A percentile compares a stretch with the other conserved stretches of the same genome.
Evolutionary conservation across 331 rosid species (phyloP).

Genomic region (Malus hybrid): DNA sequence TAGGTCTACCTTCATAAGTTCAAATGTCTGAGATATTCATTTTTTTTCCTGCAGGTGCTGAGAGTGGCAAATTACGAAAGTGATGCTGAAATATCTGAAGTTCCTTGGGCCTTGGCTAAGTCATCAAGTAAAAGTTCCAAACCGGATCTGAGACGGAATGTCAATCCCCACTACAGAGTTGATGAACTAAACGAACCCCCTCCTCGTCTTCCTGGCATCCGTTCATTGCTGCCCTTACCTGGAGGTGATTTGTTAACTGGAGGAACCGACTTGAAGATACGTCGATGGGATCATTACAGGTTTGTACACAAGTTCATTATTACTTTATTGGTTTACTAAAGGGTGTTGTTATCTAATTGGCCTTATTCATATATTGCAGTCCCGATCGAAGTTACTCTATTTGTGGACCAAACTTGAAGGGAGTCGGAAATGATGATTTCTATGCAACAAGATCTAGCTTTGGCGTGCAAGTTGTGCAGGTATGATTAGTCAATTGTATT

Average conservation of each 20-base stretch:
- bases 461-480: slow-evolving; percentile 98
- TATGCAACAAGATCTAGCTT: slow-evolving; percentile 70
- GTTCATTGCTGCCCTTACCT: slow-evolving; percentile 89
- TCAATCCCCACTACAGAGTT: slow-evolving; percentile 77
- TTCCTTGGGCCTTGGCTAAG: slow-evolving; percentile 88
- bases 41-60: slow-evolving; percentile 42
- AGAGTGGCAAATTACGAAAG: slow-evolving; percentile 63
- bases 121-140: slow-evolving; percentile 51
- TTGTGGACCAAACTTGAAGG: slow-evolving; percentile 88
- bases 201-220: slow-evolving; percentile 78
- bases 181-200: slow-evolving; percentile 86
- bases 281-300: slow-evolving; percentile 96
- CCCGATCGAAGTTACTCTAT: slow-evolving; percentile 85
- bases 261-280: slow-evolving; percentile 96
- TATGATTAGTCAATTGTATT: slow-evolving; percentile 20
- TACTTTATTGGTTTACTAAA: slow-evolving; percentile 6
- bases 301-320: slow-evolving; percentile 23
- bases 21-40: neutral
- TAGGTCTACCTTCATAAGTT: neutral
- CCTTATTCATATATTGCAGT: slow-evolving; percentile 35
- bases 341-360: slow-evolving; percentile 4
- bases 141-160: slow-evolving; percentile 59
- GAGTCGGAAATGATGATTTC: slow-evolving; percentile 64
- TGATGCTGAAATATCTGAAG: slow-evolving; percentile 70
- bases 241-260: slow-evolving; percentile 95